These are phyloP conservation scores for Phialophora verrucosa DNA, from an alignment of 2,329 filamentous ascomycete species.

Conservation along the genomic window DNA sequence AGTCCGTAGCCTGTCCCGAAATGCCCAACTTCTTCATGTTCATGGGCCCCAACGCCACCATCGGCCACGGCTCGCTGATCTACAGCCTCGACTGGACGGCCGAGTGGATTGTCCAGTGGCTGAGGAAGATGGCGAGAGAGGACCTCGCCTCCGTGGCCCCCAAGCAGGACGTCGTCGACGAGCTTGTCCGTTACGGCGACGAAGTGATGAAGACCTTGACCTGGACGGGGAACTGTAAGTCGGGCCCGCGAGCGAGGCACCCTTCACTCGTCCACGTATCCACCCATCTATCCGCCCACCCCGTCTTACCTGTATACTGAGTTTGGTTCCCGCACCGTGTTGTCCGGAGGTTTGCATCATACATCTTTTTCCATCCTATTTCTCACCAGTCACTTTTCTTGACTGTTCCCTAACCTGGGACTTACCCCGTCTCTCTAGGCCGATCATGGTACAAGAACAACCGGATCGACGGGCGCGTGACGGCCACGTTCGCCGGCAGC, in stretches of 20 bases:
- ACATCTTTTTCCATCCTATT: no score
- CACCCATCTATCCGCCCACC: no score
- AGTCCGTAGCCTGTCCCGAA: constrained; percentile 25
- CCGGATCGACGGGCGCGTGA: constrained; percentile 51
- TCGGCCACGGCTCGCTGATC: constrained; percentile 42
- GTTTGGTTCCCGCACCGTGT: no score
- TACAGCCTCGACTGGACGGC: constrained; percentile 36
- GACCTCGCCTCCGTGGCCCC: constrained; percentile 46
- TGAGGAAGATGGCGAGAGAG: constrained; percentile 43
- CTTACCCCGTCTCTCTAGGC: background rate
- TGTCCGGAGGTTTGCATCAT: no score
- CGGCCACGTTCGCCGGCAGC: constrained; percentile 55
- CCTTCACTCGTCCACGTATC: no score
- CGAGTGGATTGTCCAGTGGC: constrained; percentile 43
- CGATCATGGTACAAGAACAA: constrained; percentile 58
- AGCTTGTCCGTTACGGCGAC: constrained; percentile 56
- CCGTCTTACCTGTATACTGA: no score
- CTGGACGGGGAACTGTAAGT: constrained; percentile 45
- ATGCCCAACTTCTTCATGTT: constrained; percentile 47
- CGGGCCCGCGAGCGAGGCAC: no score
- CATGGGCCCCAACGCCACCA: constrained; percentile 41
- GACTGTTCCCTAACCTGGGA: no score
- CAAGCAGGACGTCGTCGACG: constrained; percentile 53
- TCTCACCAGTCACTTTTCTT: no score
- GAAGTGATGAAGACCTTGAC: constrained; percentile 57